phyloP scores from a whole-genome alignment of 2,329 filamentous ascomycete genomes.

The Plectosphaerella plurivora region DNA sequence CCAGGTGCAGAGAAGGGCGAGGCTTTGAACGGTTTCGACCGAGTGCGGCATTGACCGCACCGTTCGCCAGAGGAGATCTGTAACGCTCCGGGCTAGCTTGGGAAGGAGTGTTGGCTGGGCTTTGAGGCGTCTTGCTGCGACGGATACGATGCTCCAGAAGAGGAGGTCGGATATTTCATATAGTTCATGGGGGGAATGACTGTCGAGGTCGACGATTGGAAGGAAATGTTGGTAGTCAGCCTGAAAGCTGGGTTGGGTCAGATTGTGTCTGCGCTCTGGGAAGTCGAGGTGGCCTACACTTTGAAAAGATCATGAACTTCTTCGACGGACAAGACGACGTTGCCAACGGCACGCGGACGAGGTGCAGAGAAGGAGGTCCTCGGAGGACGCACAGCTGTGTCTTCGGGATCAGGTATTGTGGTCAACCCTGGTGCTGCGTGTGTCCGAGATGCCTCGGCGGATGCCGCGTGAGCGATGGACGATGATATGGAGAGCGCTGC shows the following conservation, averaged over 20 bases:
- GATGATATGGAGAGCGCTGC: no score
- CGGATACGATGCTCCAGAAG: slow-evolving; percentile 6
- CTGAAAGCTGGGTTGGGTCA: background rate
- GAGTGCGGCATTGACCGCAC: slow-evolving; percentile 6
- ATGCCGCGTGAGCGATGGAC: no score
- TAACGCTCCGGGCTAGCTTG: slow-evolving; percentile 4
- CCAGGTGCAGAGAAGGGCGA: slow-evolving; percentile 20
- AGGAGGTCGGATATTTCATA: background rate
- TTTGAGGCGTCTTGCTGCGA: slow-evolving; percentile 1
- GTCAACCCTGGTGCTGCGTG: no score
- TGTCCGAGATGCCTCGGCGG: no score
- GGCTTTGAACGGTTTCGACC: slow-evolving; percentile 12
- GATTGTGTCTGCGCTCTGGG: background rate
- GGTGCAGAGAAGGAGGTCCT: no score
- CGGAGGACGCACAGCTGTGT: no score
- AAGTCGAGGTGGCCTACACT: no score
- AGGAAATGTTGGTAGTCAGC: background rate
- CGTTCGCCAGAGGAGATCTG: slow-evolving; percentile 8
- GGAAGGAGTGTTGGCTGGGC: slow-evolving; percentile 6
- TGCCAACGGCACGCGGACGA: no score
- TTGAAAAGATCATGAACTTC: no score
- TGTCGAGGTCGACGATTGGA: background rate
- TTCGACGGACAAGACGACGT: no score
- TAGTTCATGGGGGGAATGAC: background rate
- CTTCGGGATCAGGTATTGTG: no score